Conservation (phyloP, 768 basidiomycete genomes). For the Boletus edulis region DNA sequence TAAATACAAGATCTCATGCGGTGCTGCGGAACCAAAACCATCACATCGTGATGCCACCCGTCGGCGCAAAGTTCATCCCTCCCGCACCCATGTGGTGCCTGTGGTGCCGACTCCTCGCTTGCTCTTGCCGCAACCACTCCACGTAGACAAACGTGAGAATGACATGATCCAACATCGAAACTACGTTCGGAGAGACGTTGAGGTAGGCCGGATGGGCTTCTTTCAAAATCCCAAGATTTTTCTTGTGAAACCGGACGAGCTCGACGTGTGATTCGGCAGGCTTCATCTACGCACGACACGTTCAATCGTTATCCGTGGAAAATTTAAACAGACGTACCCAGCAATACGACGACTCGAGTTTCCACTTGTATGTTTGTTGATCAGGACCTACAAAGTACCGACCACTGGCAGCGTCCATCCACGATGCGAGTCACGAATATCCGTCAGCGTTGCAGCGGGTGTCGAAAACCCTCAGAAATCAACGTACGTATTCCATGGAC, state of each 20-base stretch:
- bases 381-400: slow-evolving; percentile 35
- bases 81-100: no score
- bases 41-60: neutral
- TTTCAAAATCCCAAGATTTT: slow-evolving; percentile 21
- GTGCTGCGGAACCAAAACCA: neutral
- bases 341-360: slow-evolving; percentile 21
- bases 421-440: no score
- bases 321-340: slow-evolving; percentile 17
- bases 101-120: neutral
- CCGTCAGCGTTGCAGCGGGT: no score
- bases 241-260: slow-evolving; percentile 25
- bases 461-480: neutral
- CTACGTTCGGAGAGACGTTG: slow-evolving; percentile 12
- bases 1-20: no score
- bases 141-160: slow-evolving; percentile 26
- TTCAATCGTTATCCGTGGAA: neutral
- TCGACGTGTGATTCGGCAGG: slow-evolving; percentile 5
- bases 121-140: slow-evolving; percentile 18
- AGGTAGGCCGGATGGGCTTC: slow-evolving; percentile 23
- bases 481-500: slow-evolving; percentile 18
- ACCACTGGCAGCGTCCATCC: slow-evolving; percentile 15
- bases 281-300: slow-evolving; percentile 14
- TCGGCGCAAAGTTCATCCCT: no score
- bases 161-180: slow-evolving; percentile 24
- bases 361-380: slow-evolving; percentile 33